Base-by-base conservation (phyloP, 2,329 filamentous ascomycete species). In the Akanthomyces uredinophilus region DNA sequence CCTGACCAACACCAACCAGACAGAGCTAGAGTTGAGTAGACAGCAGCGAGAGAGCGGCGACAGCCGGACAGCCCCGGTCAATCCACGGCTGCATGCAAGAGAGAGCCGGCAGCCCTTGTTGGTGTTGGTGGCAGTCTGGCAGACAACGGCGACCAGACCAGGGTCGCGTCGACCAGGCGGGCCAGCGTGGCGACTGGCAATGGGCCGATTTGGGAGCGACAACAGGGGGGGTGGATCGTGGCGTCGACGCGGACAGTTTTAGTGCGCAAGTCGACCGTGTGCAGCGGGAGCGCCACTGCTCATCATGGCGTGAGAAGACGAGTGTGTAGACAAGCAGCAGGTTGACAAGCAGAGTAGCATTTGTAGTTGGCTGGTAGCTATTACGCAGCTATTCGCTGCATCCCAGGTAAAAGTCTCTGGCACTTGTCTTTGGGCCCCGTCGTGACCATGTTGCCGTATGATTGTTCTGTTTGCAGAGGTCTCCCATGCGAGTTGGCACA, bases 191-290 rank as follows among this genome's bases (percentile, higher is more conserved):
- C 55, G 54, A 57, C 54, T 37, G 32, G 43, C 43, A 58, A 58
- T 58, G 55, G 55, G 55, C 32, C 55, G 55, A 58, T 58, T 58
- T 58, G 55, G 55, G 55, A 58, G 55, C 46, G 46, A 58, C 55
- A 50, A 22, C 55, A 58, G 44, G 55, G 44, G 52, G 55, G 46
- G 46, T 58, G 55, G 55, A 58, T 58, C 55, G 55, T 58, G 55
- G 55, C 55, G 55, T 58, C 44, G 44, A 50, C 41, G 46, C 35
- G 55, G 55, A 50, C 39, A 44, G 55, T 11, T 39, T 41, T 50
- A 58, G 55, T 58, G 46, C 32, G 18, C 22, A 50, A 50, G 16
- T 58, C 18, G 55, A 20, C n/a, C 43, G 37, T 3, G 14, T 11
- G 20, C 37, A 55, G 41, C 46, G 46, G 22, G 22, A 6, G 5